phyloP scores from a whole-genome alignment of 495 filamentous ascomycete genomes.

The Talaromyces wortmannii region DNA sequence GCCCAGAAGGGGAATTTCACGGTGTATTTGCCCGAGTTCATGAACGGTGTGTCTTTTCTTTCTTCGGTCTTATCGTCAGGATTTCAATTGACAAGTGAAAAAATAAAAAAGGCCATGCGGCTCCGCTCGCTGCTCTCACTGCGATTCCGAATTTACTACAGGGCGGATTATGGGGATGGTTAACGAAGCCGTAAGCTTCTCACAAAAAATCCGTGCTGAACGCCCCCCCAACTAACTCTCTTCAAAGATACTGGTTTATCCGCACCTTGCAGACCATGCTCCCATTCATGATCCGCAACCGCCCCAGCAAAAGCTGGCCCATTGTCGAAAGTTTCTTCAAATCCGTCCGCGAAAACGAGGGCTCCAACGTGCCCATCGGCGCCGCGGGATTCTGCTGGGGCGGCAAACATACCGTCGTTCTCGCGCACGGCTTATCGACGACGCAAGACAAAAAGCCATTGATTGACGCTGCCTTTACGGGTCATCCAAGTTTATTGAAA shows the following conservation, averaged over 20 bases:
- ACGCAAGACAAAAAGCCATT: constrained; percentile 21
- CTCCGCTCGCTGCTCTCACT: constrained; percentile 7
- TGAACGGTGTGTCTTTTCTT: constrained; percentile 36
- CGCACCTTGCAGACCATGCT: constrained; percentile 12
- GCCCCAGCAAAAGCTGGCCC: constrained; percentile 27
- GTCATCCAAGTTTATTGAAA: constrained; percentile 44
- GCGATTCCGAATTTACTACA: constrained; percentile 5
- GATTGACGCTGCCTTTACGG: constrained; percentile 46
- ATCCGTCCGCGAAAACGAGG: constrained; percentile 29
- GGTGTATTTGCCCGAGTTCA: constrained; percentile 55
- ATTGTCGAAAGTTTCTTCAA: constrained; percentile 39
- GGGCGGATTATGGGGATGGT: constrained; percentile 3
- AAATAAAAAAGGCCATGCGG: constrained; percentile 7
- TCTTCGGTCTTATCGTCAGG: not conserved
- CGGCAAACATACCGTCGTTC: constrained; percentile 39
- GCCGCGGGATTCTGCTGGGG: constrained; percentile 57
- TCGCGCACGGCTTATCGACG: constrained; percentile 24
- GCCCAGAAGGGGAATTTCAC: constrained; percentile 34
- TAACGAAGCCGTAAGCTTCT: constrained; percentile 12
- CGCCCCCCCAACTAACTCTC: too few relatives aligned
- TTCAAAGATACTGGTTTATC: constrained; percentile 12
- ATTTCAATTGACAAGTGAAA: too few relatives aligned
- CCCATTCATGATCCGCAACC: constrained; percentile 27
- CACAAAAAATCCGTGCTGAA: too few relatives aligned
- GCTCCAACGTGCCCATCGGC: constrained; percentile 24